Evolutionary conservation across 2,329 filamentous ascomycete genomes (phyloP).

Genomic region (Cordyceps cateniannulata): DNA sequence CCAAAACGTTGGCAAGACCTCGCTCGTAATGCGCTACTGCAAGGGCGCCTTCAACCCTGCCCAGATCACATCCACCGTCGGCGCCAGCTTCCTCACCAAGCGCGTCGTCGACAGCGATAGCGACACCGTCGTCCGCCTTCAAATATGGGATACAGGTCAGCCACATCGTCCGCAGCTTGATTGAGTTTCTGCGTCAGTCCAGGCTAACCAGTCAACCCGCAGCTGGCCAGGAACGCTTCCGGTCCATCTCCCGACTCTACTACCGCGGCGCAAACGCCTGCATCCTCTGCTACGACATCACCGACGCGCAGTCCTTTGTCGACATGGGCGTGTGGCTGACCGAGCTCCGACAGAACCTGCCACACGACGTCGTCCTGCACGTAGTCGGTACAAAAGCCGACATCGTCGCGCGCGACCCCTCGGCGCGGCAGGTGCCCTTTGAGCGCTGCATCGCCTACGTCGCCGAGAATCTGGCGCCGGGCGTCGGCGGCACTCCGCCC

Average conservation of each 20-base stretch:
- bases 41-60: conserved; percentile 63
- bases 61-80: conserved; percentile 65
- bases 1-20: conserved; percentile 75
- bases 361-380: conserved; percentile 75
- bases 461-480: conserved; percentile 79
- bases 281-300: conserved; percentile 92
- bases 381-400: conserved; percentile 95
- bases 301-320: conserved; percentile 73
- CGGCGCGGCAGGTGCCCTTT: conserved; percentile 77
- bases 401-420: conserved; percentile 78
- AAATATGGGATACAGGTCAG: conserved; percentile 87
- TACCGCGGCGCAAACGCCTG: conserved; percentile 93
- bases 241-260: conserved; percentile 90
- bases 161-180: no score
- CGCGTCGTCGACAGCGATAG: conserved; percentile 76
- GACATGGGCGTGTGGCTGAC: conserved; percentile 91
- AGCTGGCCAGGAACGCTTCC: conserved; percentile 90
- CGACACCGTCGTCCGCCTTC: conserved; percentile 79
- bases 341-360: conserved; percentile 75
- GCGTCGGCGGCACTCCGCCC: conserved; percentile 59
- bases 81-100: conserved; percentile 74
- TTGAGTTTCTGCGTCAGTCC: background rate
- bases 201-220: conserved; percentile 16
- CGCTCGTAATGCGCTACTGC: conserved; percentile 69
- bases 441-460: conserved; percentile 95